Percentiles rank a stretch among this genome's conserved stretches.
Conservation (phyloP, 306 rosid species). For the Delonix regia region DNA sequence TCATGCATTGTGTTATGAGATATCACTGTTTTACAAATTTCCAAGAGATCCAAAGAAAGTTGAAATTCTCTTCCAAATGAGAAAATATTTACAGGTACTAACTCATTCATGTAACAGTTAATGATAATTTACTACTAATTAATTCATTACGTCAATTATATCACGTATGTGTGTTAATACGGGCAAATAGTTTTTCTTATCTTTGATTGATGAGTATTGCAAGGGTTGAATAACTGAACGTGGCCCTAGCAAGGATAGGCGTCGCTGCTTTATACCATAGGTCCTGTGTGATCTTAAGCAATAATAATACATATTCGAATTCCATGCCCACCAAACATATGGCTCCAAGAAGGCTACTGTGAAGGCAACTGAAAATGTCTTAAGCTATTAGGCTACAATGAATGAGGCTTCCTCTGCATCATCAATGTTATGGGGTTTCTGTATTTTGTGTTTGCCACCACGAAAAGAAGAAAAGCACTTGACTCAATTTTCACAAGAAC, state of each 20-base stretch:
- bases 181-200: no score
- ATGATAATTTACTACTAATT: no score
- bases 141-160: no score
- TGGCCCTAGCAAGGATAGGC: background rate
- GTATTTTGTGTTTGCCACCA: background rate
- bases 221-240: no score
- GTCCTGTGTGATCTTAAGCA: conserved; percentile 4
- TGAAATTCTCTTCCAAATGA: no score
- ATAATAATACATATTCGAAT: conserved; percentile 3
- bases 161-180: no score
- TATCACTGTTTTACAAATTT: no score
- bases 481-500: conserved; percentile 25
- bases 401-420: background rate
- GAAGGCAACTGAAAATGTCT: background rate
- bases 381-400: background rate
- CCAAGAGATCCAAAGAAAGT: no score
- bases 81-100: no score
- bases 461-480: background rate
- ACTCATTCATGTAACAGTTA: no score
- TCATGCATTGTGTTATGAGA: no score
- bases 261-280: background rate
- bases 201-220: no score
- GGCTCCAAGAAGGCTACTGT: background rate
- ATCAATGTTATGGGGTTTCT: background rate
- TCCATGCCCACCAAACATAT: conserved; percentile 19